Conservation (phyloP, 805 yeast genomes). For the Saccharomycopsis fodiens region DNA sequence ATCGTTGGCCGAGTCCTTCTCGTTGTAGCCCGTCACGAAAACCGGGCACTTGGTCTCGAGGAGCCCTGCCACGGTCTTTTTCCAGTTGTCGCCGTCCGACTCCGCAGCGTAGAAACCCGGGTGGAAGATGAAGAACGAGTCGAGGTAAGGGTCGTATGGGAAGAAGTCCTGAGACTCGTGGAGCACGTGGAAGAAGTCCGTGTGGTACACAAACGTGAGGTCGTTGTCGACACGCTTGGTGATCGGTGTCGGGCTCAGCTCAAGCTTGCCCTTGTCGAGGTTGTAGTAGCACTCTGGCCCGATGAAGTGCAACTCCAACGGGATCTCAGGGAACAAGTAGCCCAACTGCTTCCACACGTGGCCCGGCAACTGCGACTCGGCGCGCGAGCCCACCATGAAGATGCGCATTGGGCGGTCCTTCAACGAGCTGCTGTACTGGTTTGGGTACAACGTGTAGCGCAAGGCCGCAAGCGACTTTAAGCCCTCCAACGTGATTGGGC, state of each 20-base stretch:
- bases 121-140: conserved; percentile 88
- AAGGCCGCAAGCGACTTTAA: conserved; percentile 89
- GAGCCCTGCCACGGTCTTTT: conserved; percentile 74
- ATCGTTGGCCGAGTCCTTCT: conserved; percentile 63
- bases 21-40: conserved; percentile 84
- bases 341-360: conserved; percentile 94
- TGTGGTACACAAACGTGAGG: conserved; percentile 70
- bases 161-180: conserved; percentile 91
- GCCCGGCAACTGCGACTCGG: conserved; percentile 89
- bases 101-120: conserved; percentile 89
- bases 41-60: conserved; percentile 91
- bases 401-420: conserved; percentile 86
- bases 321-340: conserved; percentile 72
- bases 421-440: conserved; percentile 31
- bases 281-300: conserved; percentile 91
- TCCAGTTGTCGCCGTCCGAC: conserved; percentile 80
- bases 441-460: conserved; percentile 81
- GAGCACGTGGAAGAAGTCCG: conserved; percentile 83
- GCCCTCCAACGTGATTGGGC: conserved; percentile 88
- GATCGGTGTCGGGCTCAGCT: conserved; percentile 54
- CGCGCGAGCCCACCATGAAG: conserved; percentile 84
- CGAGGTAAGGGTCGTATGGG: conserved; percentile 97
- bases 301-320: conserved; percentile 81
- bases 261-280: conserved; percentile 54
- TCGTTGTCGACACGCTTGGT: conserved; percentile 68